A percentile compares a stretch with the other conserved stretches of the same genome.
These are phyloP conservation scores for Mycena venus DNA, from an alignment of 768 basidiomycete genomes.

Conservation along the genomic window DNA sequence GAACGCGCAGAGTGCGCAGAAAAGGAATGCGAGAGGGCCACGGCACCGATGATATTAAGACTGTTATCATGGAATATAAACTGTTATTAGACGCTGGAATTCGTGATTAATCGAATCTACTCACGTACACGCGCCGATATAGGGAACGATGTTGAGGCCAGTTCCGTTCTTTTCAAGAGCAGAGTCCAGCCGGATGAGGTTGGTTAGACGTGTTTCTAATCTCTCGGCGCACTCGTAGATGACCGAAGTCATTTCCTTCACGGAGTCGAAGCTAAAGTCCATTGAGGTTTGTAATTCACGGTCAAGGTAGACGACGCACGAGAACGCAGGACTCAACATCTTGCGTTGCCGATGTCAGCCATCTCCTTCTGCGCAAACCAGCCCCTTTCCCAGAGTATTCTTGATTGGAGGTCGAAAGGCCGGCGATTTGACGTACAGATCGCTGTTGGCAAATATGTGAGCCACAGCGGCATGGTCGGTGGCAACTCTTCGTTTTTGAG, in stretches of 20 bases:
- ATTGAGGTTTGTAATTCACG: too few species aligned
- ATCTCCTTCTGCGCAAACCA: conserved; percentile 54
- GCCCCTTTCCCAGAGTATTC: conserved; percentile 48
- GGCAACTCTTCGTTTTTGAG: conserved; percentile 44
- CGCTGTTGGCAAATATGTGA: conserved; percentile 53
- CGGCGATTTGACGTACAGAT: conserved; percentile 49
- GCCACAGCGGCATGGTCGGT: conserved; percentile 52
- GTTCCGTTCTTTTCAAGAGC: conserved; percentile 18
- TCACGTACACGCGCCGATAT: conserved; percentile 39
- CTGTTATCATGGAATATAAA: too few species aligned
- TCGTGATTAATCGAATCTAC: conserved; percentile 7
- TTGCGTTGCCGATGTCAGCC: conserved; percentile 51
- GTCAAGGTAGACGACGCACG: conserved; percentile 44
- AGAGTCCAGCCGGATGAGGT: conserved; percentile 35
- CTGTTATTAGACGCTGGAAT: too few species aligned
- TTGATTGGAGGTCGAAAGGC: conserved; percentile 49
- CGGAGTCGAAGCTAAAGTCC: conserved; percentile 47
- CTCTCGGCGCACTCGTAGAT: conserved; percentile 47
- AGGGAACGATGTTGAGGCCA: conserved; percentile 38
- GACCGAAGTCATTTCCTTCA: conserved; percentile 50
- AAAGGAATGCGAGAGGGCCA: conserved; percentile 60
- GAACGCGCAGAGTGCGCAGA: conserved; percentile 27
- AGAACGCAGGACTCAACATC: conserved; percentile 51
- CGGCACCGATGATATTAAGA: conserved; percentile 48
- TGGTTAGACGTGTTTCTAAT: conserved; percentile 38